Evolutionary conservation across 2,329 filamentous ascomycete species (phyloP).

Genomic region (Magnaporthiopsis rhizophila): DNA sequence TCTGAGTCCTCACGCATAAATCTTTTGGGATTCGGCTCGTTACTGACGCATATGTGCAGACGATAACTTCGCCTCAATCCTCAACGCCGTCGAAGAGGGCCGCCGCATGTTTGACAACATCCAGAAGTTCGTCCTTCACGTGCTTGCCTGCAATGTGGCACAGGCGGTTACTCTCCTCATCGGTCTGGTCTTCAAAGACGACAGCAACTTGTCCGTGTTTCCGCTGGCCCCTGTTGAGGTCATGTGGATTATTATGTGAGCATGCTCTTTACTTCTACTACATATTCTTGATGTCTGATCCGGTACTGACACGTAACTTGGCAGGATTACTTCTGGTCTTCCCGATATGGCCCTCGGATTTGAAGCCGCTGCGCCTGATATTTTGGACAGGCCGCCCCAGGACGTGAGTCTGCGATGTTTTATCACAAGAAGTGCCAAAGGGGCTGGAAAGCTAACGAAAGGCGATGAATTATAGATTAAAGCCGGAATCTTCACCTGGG

Average conservation of each 20-base stretch:
- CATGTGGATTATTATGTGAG: constrained; percentile 59
- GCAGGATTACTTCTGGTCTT: constrained; percentile 49
- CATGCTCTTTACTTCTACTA: neutral
- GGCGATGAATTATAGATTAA: constrained; percentile 19
- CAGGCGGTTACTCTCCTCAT: constrained; percentile 55
- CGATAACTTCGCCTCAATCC: constrained; percentile 52
- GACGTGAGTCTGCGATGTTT: neutral
- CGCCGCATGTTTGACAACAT: constrained; percentile 59
- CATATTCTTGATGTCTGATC: neutral
- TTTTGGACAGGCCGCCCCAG: constrained; percentile 49
- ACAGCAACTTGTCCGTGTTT: constrained; percentile 50
- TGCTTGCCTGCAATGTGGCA: constrained; percentile 54
- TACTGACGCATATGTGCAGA: constrained; percentile 24
- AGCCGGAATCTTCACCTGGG: constrained; percentile 48
- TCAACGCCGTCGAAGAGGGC: constrained; percentile 17
- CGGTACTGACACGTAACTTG: neutral
- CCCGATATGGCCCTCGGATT: constrained; percentile 63
- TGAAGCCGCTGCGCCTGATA: constrained; percentile 53
- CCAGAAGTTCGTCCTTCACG: constrained; percentile 55
- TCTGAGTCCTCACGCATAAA: too few relatives aligned
- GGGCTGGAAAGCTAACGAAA: neutral
- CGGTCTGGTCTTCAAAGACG: constrained; percentile 57
- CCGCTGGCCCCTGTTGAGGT: constrained; percentile 60
- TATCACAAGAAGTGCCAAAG: too few relatives aligned
- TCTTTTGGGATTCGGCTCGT: neutral